These are phyloP conservation scores for Lactarius hatsudake DNA, from an alignment of 768 basidiomycete genomes.

Conservation along the genomic window DNA sequence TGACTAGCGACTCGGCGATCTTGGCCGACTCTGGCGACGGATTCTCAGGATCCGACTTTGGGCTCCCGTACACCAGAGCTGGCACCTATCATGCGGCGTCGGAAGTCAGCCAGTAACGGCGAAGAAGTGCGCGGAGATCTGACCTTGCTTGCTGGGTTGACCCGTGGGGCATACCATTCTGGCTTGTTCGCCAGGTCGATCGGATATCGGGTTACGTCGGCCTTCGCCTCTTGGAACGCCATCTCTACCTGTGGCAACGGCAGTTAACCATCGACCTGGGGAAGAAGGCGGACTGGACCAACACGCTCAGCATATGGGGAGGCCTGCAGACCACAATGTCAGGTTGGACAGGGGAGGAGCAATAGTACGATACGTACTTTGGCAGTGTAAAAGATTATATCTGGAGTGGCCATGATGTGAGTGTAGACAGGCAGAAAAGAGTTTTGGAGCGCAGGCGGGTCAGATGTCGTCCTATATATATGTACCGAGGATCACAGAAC, in stretches of 20 bases:
- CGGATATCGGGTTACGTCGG: conserved; percentile 47
- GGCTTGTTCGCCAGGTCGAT: conserved; percentile 65
- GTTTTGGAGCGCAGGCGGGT: neutral
- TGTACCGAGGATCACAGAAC: neutral
- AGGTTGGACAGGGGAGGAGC: neutral
- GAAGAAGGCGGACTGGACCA: conserved; percentile 8
- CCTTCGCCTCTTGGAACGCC: conserved; percentile 52
- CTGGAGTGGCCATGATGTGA: conserved; percentile 12
- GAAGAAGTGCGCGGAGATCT: neutral
- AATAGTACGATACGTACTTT: conserved; percentile 3
- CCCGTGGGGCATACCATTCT: conserved; percentile 57
- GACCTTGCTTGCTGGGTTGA: conserved; percentile 64
- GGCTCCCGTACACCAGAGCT: conserved; percentile 58
- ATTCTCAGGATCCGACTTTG: conserved; percentile 45
- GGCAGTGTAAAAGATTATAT: conserved; percentile 43
- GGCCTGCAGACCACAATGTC: conserved; percentile 35
- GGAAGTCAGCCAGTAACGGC: too few relatives aligned
- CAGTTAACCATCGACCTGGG: neutral
- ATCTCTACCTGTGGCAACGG: conserved; percentile 45
- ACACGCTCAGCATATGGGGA: conserved; percentile 58
- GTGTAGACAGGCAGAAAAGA: neutral
- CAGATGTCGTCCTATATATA: neutral
- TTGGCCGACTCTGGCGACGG: conserved; percentile 57
- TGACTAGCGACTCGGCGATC: conserved; percentile 56
- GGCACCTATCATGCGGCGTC: conserved; percentile 44